Evolutionary conservation across 2,329 filamentous ascomycete species (phyloP).

Genomic region (Talaromyces islandicus): DNA sequence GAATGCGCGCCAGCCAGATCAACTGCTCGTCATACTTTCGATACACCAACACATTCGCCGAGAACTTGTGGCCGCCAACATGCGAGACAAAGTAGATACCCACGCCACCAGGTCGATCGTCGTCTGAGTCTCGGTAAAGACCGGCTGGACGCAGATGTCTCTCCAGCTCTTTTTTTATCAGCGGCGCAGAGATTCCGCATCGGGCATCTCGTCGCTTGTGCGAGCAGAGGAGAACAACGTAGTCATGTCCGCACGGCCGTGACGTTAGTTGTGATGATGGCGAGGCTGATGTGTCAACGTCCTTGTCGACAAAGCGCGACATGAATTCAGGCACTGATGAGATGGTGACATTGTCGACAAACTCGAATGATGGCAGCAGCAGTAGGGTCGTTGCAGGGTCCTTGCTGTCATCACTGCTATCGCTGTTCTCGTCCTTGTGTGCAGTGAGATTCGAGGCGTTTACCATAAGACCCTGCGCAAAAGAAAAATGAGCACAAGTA

Average conservation of each 20-base stretch:
- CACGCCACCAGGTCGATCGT: slow-evolving; percentile 76
- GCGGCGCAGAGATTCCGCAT: slow-evolving; percentile 81
- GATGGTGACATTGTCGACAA: slow-evolving; percentile 72
- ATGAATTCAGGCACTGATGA: slow-evolving; percentile 60
- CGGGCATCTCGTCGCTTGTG: slow-evolving; percentile 84
- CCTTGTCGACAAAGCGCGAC: slow-evolving; percentile 50
- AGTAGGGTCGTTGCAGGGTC: slow-evolving; percentile 61
- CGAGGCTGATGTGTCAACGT: background rate
- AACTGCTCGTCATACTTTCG: slow-evolving; percentile 44
- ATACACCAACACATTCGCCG: slow-evolving; percentile 85
- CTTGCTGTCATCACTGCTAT: slow-evolving; percentile 2
- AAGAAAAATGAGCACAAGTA: background rate
- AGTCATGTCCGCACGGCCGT: slow-evolving; percentile 68
- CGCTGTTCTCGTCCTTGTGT: slow-evolving; percentile 12
- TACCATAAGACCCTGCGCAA: slow-evolving; percentile 26
- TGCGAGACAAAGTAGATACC: slow-evolving; percentile 91
- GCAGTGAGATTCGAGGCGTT: slow-evolving; percentile 29
- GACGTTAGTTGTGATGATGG: slow-evolving; percentile 31
- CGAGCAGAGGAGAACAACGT: slow-evolving; percentile 81
- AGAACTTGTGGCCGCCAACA: slow-evolving; percentile 90
- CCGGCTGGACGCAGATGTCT: slow-evolving; percentile 74
- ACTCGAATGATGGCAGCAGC: slow-evolving; percentile 73
- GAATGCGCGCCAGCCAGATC: slow-evolving; percentile 85
- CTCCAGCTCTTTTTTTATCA: slow-evolving; percentile 75
- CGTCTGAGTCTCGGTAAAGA: slow-evolving; percentile 72